Conservation (phyloP, 495 filamentous ascomycete species). For the Penicillium antarcticum region DNA sequence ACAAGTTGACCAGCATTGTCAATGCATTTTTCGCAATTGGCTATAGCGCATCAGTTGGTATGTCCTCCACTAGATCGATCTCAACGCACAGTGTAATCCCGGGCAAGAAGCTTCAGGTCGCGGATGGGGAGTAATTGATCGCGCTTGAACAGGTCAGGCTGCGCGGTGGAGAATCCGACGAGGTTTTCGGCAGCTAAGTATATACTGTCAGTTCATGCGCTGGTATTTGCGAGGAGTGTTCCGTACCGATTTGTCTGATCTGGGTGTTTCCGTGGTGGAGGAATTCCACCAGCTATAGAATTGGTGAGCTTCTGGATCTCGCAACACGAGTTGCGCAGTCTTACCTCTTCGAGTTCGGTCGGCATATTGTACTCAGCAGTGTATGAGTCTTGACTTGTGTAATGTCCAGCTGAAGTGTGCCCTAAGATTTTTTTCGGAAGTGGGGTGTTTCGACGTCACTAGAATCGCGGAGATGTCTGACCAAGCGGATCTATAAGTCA, state of each 20-base stretch:
- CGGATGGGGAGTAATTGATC: slow-evolving; percentile 75
- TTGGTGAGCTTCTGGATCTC: neutral
- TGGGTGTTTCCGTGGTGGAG: slow-evolving; percentile 85
- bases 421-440: slow-evolving; percentile 18
- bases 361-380: slow-evolving; percentile 53
- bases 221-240: neutral
- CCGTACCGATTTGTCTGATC: slow-evolving; percentile 71
- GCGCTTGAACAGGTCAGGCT: slow-evolving; percentile 80
- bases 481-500: neutral
- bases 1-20: slow-evolving; percentile 89
- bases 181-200: slow-evolving; percentile 73
- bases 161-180: slow-evolving; percentile 73
- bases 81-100: slow-evolving; percentile 68
- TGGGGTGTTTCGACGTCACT: slow-evolving; percentile 24
- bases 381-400: too few species aligned
- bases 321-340: neutral
- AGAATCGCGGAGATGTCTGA: slow-evolving; percentile 4
- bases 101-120: slow-evolving; percentile 84
- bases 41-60: slow-evolving; percentile 37
- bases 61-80: neutral
- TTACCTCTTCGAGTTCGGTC: slow-evolving; percentile 79
- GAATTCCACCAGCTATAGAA: slow-evolving; percentile 79
- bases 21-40: slow-evolving; percentile 89
- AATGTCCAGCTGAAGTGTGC: too few species aligned
- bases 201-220: slow-evolving; percentile 1